Evolutionary conservation across 192 early-diverging fungal genomes (phyloP).

Genomic region (Podila horticola): DNA sequence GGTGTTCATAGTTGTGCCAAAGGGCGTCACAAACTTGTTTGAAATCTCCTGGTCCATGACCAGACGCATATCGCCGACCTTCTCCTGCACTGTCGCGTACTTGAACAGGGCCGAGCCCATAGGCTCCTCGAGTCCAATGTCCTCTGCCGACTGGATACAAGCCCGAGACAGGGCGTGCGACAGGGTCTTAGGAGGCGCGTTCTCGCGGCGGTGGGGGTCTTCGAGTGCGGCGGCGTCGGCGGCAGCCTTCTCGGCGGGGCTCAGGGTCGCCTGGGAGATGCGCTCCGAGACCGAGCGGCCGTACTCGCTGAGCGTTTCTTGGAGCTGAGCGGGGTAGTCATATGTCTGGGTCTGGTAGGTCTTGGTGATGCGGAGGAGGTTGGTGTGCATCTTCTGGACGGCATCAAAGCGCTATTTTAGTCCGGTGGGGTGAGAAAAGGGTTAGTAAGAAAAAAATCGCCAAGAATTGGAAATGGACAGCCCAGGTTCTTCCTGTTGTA

Average conservation of each 20-base stretch:
- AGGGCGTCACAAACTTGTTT: constrained; percentile 80
- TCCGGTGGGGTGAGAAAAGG: background rate
- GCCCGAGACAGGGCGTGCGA: constrained; percentile 83
- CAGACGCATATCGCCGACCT: constrained; percentile 83
- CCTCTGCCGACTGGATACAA: constrained; percentile 70
- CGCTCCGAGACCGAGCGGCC: constrained; percentile 72
- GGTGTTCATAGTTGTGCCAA: constrained; percentile 73
- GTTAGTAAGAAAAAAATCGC: background rate
- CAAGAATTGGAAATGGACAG: no score
- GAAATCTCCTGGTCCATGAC: constrained; percentile 79
- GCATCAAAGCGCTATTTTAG: constrained; percentile 77
- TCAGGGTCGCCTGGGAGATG: constrained; percentile 64
- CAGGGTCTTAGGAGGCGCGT: constrained; percentile 66
- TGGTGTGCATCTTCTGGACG: constrained; percentile 72
- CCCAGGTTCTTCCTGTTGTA: no score
- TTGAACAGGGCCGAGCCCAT: constrained; percentile 89
- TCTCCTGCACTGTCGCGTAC: constrained; percentile 85
- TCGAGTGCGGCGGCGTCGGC: constrained; percentile 40
- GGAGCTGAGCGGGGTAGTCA: constrained; percentile 76
- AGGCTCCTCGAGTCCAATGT: constrained; percentile 83
- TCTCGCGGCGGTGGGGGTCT: constrained; percentile 23
- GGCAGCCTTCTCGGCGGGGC: constrained; percentile 61
- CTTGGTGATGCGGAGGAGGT: constrained; percentile 77
- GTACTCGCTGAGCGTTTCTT: constrained; percentile 79
- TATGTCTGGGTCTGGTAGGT: constrained; percentile 79